phyloP scores from a whole-genome alignment of 2,329 filamentous ascomycete species.

The Zymoseptoria tritici region DNA sequence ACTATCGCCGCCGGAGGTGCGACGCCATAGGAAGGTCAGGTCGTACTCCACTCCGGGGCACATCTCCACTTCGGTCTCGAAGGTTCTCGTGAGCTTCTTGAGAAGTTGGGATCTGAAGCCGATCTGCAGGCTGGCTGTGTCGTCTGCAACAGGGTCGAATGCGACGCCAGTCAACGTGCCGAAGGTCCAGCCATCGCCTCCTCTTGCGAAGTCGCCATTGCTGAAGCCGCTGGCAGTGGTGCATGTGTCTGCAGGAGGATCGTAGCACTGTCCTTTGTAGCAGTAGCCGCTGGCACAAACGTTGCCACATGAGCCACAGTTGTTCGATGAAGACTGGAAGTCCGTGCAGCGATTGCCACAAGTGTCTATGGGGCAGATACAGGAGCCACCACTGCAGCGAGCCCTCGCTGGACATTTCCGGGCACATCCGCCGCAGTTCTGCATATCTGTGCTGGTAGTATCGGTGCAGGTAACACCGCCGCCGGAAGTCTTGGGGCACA shows the following conservation, averaged over 20 bases:
- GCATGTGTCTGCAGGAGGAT: constrained; percentile 4
- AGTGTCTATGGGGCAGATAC: constrained; percentile 5
- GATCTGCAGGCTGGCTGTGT: too few species aligned
- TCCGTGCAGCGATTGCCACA: constrained; percentile 2
- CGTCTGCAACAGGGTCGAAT: too few species aligned
- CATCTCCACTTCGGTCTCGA: neutral
- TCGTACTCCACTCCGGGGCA: constrained; percentile 1
- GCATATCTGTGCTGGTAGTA: constrained; percentile 1
- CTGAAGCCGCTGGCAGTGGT: neutral
- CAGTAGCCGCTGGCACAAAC: constrained; percentile 3
- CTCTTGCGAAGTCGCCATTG: neutral
- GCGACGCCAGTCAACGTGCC: too few species aligned
- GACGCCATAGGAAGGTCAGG: neutral
- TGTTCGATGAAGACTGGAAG: constrained; percentile 1
- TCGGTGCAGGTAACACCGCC: too few species aligned
- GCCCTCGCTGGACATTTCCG: constrained; percentile 2
- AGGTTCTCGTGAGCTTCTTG: too few species aligned
- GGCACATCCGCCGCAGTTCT: constrained; percentile 8
- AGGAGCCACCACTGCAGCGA: constrained; percentile 2
- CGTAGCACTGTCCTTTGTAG: constrained; percentile 4
- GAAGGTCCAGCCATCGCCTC: neutral
- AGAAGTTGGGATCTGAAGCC: too few species aligned
- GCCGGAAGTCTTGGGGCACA: too few species aligned
- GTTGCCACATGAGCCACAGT: constrained; percentile 7
- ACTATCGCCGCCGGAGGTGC: too few species aligned